These are phyloP conservation scores for Picea sitchensis DNA, from an alignment of 75 land plant genomes.

Conservation along the genomic window DNA sequence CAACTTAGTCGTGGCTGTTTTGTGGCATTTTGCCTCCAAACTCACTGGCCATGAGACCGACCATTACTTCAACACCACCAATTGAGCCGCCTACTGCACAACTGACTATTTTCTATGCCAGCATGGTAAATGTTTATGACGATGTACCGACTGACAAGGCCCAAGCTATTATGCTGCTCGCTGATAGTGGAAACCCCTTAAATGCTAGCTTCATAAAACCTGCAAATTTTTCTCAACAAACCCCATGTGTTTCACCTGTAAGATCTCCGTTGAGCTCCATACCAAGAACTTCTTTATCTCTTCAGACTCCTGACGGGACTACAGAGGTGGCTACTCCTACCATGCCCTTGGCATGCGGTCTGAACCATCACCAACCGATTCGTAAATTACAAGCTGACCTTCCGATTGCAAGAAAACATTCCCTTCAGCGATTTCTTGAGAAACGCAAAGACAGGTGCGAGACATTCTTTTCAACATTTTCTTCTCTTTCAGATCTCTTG, in stretches of 20 bases:
- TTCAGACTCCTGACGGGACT: constrained; percentile 10
- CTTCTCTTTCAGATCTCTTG: too few relatives aligned
- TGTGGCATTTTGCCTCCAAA: background rate
- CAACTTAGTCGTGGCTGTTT: background rate
- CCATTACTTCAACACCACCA: too few relatives aligned
- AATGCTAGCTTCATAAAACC: background rate
- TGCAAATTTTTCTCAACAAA: background rate
- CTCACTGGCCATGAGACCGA: background rate
- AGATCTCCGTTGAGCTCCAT: background rate
- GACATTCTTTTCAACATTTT: too few relatives aligned
- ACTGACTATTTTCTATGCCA: constrained; percentile 53
- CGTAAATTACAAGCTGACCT: constrained; percentile 44
- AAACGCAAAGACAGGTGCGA: constrained; percentile 67
- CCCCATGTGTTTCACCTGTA: background rate
- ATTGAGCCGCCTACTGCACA: constrained; percentile 9
- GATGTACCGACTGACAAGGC: constrained; percentile 54
- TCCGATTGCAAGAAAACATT: constrained; percentile 61
- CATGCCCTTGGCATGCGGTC: background rate
- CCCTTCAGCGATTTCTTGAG: constrained; percentile 62
- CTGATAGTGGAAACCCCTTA: constrained; percentile 23
- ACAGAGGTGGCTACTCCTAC: background rate
- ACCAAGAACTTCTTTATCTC: constrained; percentile 13
- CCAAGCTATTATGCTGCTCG: constrained; percentile 67
- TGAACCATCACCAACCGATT: constrained; percentile 1
- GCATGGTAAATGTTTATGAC: constrained; percentile 40